Evolutionary conservation across 1,139 yeast genomes (phyloP).

Genomic region (Sugiyamaella neomexicana): DNA sequence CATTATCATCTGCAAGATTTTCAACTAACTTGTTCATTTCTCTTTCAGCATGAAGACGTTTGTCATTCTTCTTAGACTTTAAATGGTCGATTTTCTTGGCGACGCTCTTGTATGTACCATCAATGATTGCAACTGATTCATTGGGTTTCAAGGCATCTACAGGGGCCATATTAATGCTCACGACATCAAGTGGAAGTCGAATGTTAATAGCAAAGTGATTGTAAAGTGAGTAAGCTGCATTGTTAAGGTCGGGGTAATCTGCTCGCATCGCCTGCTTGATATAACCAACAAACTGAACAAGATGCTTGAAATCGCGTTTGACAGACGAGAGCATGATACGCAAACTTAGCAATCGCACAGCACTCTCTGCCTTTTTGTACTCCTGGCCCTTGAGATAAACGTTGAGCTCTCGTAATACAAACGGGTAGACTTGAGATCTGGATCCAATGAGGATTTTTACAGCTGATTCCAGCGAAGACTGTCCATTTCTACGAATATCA

Average conservation of each 20-base stretch:
- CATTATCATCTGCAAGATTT: slow-evolving; percentile 18
- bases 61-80: slow-evolving; percentile 54
- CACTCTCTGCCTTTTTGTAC: slow-evolving; percentile 63
- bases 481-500: slow-evolving; percentile 70
- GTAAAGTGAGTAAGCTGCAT: slow-evolving; percentile 39
- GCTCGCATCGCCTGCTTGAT: slow-evolving; percentile 58
- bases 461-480: slow-evolving; percentile 64
- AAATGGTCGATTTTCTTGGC: slow-evolving; percentile 53
- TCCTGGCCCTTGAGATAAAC: slow-evolving; percentile 57
- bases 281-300: slow-evolving; percentile 50
- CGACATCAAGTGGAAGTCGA: slow-evolving; percentile 29
- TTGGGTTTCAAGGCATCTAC: slow-evolving; percentile 47
- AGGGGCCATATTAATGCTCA: slow-evolving; percentile 23
- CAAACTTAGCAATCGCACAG: slow-evolving; percentile 48
- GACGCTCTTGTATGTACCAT: slow-evolving; percentile 1
- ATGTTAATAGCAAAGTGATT: slow-evolving; percentile 49
- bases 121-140: neutral
- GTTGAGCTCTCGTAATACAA: slow-evolving; percentile 52
- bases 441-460: slow-evolving; percentile 76
- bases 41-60: slow-evolving; percentile 27
- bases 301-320: slow-evolving; percentile 57
- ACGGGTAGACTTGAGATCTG: slow-evolving; percentile 39
- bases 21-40: slow-evolving; percentile 25
- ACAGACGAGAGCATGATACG: slow-evolving; percentile 48
- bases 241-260: slow-evolving; percentile 49